phyloP scores from a whole-genome alignment of 371 early-diverging fungal genomes.

The Capillidium heterosporum region DNA sequence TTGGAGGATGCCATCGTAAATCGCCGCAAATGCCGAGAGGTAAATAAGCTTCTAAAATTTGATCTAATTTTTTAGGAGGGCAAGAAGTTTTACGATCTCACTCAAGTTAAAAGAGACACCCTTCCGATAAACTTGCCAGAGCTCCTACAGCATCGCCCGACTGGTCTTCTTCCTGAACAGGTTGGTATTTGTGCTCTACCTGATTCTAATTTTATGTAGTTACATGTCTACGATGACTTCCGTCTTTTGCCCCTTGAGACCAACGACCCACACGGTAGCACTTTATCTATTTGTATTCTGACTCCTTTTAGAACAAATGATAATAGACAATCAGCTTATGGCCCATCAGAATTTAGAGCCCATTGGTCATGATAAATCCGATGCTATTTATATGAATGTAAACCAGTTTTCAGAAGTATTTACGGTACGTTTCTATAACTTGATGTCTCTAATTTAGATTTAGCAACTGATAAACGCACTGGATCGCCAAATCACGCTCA shows the following conservation, averaged over 20 bases:
- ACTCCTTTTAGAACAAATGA: too few species aligned
- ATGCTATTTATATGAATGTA: neutral
- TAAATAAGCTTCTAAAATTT: neutral
- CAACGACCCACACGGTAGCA: neutral
- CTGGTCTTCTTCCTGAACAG: slow-evolving; percentile 57
- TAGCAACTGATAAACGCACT: slow-evolving; percentile 47
- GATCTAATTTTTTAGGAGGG: slow-evolving; percentile 25
- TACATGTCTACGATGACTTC: slow-evolving; percentile 65
- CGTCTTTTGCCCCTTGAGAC: slow-evolving; percentile 9
- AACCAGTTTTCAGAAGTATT: neutral
- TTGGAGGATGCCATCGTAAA: slow-evolving; percentile 41
- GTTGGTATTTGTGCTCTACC: slow-evolving; percentile 55
- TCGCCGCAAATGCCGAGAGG: slow-evolving; percentile 72
- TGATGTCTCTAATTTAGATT: neutral
- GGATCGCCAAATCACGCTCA: slow-evolving; percentile 40
- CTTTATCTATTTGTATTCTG: too few species aligned
- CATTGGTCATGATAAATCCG: neutral
- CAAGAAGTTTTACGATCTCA: slow-evolving; percentile 77
- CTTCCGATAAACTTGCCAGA: slow-evolving; percentile 77
- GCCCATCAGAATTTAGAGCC: neutral
- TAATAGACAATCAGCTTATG: neutral
- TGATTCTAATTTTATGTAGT: slow-evolving; percentile 12
- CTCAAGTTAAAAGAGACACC: slow-evolving; percentile 26
- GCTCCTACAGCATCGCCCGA: slow-evolving; percentile 54
- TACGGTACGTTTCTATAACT: neutral